A percentile compares a stretch with the other conserved stretches of the same genome.
These are phyloP conservation scores for Thermothelomyces thermophilus DNA, from an alignment of 2,329 filamentous ascomycete genomes.

Conservation along the genomic window DNA sequence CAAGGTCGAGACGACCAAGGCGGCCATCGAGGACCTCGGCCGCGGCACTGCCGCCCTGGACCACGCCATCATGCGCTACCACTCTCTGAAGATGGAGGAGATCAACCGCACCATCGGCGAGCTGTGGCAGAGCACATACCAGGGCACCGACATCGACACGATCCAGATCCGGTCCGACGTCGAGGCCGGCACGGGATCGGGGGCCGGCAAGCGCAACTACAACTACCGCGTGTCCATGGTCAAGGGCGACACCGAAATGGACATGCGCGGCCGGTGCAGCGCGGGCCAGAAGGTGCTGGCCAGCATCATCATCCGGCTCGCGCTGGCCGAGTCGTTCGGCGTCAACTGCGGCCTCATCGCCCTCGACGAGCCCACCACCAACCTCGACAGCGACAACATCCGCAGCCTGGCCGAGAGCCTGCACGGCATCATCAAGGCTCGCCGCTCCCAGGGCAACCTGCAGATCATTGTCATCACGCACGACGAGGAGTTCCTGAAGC, in stretches of 20 bases:
- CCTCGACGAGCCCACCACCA: constrained; percentile 95
- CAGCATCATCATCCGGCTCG: constrained; percentile 93
- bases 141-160: constrained; percentile 93
- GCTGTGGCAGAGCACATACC: constrained; percentile 95
- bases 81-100: constrained; percentile 95
- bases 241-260: constrained; percentile 95
- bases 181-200: constrained; percentile 45
- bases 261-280: constrained; percentile 96
- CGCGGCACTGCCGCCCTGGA: constrained; percentile 80
- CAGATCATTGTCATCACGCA: constrained; percentile 98
- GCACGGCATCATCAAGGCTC: constrained; percentile 76
- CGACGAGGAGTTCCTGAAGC: constrained; percentile 88
- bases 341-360: constrained; percentile 94
- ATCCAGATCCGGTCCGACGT: constrained; percentile 91
- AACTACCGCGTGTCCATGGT: constrained; percentile 99
- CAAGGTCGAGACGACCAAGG: constrained; percentile 84
- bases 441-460: constrained; percentile 85
- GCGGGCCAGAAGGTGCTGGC: constrained; percentile 95
- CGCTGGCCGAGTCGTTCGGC: constrained; percentile 92
- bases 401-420: constrained; percentile 77
- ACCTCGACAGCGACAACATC: constrained; percentile 93
- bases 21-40: constrained; percentile 81
- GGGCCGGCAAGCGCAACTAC: constrained; percentile 69
- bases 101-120: constrained; percentile 93
- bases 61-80: constrained; percentile 96